Base-by-base conservation (phyloP, 768 basidiomycete genomes). In the Hypsizygus marmoreus region DNA sequence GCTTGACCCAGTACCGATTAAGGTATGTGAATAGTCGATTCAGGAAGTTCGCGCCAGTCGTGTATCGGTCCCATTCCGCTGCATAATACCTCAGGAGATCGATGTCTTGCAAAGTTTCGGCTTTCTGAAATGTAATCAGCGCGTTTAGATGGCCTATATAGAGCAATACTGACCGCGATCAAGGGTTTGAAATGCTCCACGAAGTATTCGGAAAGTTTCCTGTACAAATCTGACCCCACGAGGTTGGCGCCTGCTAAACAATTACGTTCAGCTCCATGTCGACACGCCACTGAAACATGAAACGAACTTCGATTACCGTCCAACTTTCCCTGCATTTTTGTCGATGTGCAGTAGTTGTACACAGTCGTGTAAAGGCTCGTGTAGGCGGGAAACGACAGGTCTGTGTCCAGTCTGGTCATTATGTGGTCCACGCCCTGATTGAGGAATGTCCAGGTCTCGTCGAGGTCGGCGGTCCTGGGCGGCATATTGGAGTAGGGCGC, bases 1-100 rank as follows among this genome's bases (percentile, higher is more conserved):
- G 82, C 71, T 97, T 98, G 38, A 99, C 97, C 97, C 97, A 99
- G 66, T 98, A 95, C 23, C 97, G 89, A 67, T 98, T 98, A 47
- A 99, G 81, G 70, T 98, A 98, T 8, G 91, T 91, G 74, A 98
- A 98, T 28, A 99, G 69, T 47, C 97, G 88, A 63, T 98, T 95
- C 63, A 98, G 86, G 63, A 94, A 98, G 64, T 91, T 94, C 1
- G 97, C 95, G 54, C 97, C 95, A 1, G 86, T 95, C 1, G 97
- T 99, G 67, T 98, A 98, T 33, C 93, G 80, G 63, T 93, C 89
- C 97, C 97, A 98, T 63, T 97, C 90, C 49, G 72, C 65, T 3
- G 91, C 93, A 61, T 98, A 99, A 65, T 91, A 98, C 57, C 87
- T 85, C 47, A 99, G 71, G 16, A 99, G 78, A n/a, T 86, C 88